phyloP scores from a whole-genome alignment of 768 basidiomycete genomes.

The Cubamyces sp. region DNA sequence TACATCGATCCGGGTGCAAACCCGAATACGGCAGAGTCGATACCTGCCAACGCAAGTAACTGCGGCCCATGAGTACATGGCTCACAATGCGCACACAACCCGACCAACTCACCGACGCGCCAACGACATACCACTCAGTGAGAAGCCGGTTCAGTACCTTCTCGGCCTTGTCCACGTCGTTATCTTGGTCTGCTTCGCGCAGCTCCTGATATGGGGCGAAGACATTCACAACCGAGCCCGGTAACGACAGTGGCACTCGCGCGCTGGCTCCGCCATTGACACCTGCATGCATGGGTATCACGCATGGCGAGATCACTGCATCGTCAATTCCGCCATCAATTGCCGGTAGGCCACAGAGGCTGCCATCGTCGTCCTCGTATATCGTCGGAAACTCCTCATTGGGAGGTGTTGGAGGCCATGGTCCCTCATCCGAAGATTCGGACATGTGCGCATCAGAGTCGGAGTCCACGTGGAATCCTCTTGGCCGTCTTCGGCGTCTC shows the following conservation, averaged over 20 bases:
- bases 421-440: constrained; percentile 29
- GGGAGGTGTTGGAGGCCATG: constrained; percentile 12
- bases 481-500: constrained; percentile 36
- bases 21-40: constrained; percentile 64
- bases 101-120: constrained; percentile 55
- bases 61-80: constrained; percentile 27
- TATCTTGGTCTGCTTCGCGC: constrained; percentile 46
- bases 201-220: constrained; percentile 65
- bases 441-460: constrained; percentile 42
- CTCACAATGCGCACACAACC: neutral
- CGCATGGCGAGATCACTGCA: neutral
- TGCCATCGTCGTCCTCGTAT: constrained; percentile 6
- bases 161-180: constrained; percentile 49
- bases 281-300: constrained; percentile 27
- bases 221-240: constrained; percentile 40
- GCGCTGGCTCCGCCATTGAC: constrained; percentile 27
- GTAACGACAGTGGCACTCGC: constrained; percentile 30
- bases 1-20: constrained; percentile 57
- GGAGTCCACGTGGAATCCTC: constrained; percentile 47
- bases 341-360: neutral
- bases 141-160: constrained; percentile 50
- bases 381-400: constrained; percentile 21
- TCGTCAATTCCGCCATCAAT: neutral
- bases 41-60: constrained; percentile 62
- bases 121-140: constrained; percentile 68